These are phyloP conservation scores for Fusarium siculi DNA, from an alignment of 2,329 filamentous ascomycete genomes.

Conservation along the genomic window DNA sequence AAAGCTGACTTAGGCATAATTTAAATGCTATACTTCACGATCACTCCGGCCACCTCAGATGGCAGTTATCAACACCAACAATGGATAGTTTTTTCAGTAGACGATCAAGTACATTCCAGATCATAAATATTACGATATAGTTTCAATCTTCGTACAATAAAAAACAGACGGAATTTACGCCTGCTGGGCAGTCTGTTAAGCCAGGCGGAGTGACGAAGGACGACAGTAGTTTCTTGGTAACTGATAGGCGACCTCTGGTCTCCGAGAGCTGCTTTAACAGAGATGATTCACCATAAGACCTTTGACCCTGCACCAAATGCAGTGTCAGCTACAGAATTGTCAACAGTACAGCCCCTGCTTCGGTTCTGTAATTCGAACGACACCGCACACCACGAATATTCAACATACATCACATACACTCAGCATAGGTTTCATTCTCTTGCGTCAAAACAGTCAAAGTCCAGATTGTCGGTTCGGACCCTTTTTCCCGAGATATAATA, in stretches of 20 bases:
- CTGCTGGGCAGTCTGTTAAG: background rate
- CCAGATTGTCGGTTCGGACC: conserved; percentile 41
- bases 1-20: too few species aligned
- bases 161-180: background rate
- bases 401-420: background rate
- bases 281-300: background rate
- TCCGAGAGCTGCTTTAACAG: background rate
- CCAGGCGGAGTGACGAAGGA: background rate
- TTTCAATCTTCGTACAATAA: fast-evolving
- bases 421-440: background rate
- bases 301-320: background rate
- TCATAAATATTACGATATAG: fast-evolving
- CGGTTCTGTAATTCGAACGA: background rate
- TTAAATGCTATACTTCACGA: background rate
- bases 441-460: conserved; percentile 40
- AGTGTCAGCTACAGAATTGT: too few species aligned
- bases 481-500: conserved; percentile 48
- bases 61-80: background rate
- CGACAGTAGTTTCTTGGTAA: too few species aligned
- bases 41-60: background rate
- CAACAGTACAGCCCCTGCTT: background rate
- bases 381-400: background rate
- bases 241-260: background rate
- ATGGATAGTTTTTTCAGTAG: fast-evolving
- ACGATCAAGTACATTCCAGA: background rate